phyloP scores from a whole-genome alignment of 768 basidiomycete species.

The Suillus americanus region DNA sequence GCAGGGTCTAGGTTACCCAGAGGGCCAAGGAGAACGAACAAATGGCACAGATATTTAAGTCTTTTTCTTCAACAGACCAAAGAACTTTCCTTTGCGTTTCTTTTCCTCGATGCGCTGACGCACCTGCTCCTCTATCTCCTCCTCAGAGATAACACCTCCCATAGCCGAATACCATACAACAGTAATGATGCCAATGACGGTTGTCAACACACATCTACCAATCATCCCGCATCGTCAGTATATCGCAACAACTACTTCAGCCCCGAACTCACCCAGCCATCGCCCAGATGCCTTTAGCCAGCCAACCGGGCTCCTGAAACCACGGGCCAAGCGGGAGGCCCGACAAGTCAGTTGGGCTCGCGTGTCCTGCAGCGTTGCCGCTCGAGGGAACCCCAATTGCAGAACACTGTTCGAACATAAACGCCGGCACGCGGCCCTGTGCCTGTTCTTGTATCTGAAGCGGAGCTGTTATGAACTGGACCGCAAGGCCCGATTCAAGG shows the following conservation, averaged over 20 bases:
- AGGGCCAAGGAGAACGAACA: neutral
- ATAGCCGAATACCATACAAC: slow-evolving; percentile 78
- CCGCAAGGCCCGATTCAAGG: slow-evolving; percentile 78
- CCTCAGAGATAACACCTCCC: slow-evolving; percentile 72
- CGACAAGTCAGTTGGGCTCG: slow-evolving; percentile 63
- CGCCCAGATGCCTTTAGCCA: slow-evolving; percentile 68
- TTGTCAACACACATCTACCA: slow-evolving; percentile 75
- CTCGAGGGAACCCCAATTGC: slow-evolving; percentile 53
- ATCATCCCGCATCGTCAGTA: slow-evolving; percentile 8
- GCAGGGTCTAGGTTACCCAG: no score
- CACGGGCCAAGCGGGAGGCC: slow-evolving; percentile 70
- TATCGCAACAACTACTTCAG: neutral
- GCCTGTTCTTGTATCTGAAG: slow-evolving; percentile 59
- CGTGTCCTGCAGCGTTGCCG: slow-evolving; percentile 89
- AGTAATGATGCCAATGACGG: slow-evolving; percentile 76
- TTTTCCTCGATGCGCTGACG: slow-evolving; percentile 57
- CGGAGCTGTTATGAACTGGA: slow-evolving; percentile 84
- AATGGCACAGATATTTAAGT: neutral
- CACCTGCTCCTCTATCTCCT: slow-evolving; percentile 78
- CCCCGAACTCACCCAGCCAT: slow-evolving; percentile 60
- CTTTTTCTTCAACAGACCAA: slow-evolving; percentile 32
- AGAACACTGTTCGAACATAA: slow-evolving; percentile 71
- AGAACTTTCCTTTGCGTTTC: slow-evolving; percentile 47
- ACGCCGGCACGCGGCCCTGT: slow-evolving; percentile 49
- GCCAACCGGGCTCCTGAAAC: slow-evolving; percentile 73